A percentile compares a stretch with the other conserved stretches of the same genome.
Evolutionary conservation across 202 grass and related monocot species (phyloP).

Genomic region (Eragrostis tef): DNA sequence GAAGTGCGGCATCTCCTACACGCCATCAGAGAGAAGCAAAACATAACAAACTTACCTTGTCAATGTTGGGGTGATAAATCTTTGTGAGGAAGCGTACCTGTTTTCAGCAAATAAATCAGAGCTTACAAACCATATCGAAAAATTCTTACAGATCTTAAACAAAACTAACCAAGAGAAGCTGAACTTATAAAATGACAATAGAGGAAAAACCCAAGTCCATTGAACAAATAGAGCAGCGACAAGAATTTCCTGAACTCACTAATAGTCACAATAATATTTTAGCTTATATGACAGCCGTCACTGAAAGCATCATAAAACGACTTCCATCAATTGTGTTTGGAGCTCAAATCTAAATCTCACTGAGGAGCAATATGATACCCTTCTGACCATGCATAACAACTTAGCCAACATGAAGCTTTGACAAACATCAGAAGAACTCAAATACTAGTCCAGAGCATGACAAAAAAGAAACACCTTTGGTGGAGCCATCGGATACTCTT

Average conservation of each 20-base stretch:
- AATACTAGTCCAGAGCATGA: conserved; percentile 4
- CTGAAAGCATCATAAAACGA: conserved; percentile 7
- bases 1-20: not conserved
- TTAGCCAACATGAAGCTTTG: conserved; percentile 18
- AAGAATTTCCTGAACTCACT: conserved; percentile 4
- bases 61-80: conserved; percentile 95
- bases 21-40: conserved; percentile 14
- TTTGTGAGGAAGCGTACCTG: conserved; percentile 94
- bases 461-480: conserved; percentile 60
- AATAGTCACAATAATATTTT: not conserved
- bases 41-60: conserved; percentile 64
- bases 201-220: not conserved
- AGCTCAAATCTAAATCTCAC: conserved; percentile 6
- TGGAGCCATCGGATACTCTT: conserved; percentile 94
- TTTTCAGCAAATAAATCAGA: conserved; percentile 36
- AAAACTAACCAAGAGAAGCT: not conserved
- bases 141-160: not conserved
- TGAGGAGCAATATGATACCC: not conserved
- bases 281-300: not conserved
- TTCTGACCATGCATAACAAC: conserved; percentile 25
- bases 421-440: conserved; percentile 17
- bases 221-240: conserved; percentile 11
- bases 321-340: conserved; percentile 17
- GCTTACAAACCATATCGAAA: not conserved
- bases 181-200: not conserved